A percentile compares a stretch with the other conserved stretches of the same genome.
These are phyloP conservation scores for Lasiosphaeris hirsuta DNA, from an alignment of 495 filamentous ascomycete species.

Conservation along the genomic window DNA sequence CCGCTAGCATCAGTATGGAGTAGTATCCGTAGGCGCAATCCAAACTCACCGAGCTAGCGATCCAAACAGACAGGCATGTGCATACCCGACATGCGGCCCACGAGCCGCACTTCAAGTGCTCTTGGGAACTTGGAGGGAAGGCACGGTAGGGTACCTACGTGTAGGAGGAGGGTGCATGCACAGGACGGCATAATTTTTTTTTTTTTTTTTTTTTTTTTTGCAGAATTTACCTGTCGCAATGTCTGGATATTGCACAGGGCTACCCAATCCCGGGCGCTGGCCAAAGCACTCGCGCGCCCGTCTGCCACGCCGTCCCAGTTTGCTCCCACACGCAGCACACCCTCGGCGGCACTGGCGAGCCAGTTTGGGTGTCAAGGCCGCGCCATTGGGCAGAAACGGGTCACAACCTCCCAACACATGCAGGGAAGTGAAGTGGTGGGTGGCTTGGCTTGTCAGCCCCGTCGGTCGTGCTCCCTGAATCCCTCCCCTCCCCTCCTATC, in stretches of 20 bases:
- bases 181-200: background rate
- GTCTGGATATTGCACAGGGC: background rate
- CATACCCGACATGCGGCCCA: too few relatives aligned
- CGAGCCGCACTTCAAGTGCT: too few relatives aligned
- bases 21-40: too few relatives aligned
- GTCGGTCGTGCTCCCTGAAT: background rate
- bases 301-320: constrained; percentile 3
- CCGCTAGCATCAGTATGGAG: too few relatives aligned
- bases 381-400: constrained; percentile 21
- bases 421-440: background rate
- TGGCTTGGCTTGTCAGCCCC: constrained; percentile 10
- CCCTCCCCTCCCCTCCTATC: background rate
- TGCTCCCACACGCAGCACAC: background rate
- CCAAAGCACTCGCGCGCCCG: background rate
- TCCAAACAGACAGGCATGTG: too few relatives aligned
- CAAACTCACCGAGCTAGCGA: too few relatives aligned
- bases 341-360: background rate
- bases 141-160: too few relatives aligned
- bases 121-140: too few relatives aligned
- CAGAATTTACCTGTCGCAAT: background rate
- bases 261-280: background rate
- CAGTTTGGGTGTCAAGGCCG: constrained; percentile 10
- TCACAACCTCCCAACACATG: background rate
- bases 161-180: too few relatives aligned
- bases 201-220: too few relatives aligned